phyloP scores from a whole-genome alignment of 345 rosid species.

The Odontarrhena argentea region DNA sequence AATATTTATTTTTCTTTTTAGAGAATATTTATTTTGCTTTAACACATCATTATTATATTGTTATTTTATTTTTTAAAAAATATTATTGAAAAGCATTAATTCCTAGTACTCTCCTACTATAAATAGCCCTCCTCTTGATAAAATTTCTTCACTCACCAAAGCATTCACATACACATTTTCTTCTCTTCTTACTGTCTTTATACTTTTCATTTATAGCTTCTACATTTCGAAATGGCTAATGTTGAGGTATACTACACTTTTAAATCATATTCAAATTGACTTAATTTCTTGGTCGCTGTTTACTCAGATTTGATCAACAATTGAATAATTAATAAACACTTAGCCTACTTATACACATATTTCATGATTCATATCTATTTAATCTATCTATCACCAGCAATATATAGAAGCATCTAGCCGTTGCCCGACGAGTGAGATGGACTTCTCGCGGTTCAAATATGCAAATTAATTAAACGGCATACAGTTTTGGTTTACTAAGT shows the following conservation, averaged over 20 bases:
- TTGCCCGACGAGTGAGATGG: not conserved
- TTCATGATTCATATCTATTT: not conserved
- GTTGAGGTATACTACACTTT: conserved; percentile 31
- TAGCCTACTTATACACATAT: not conserved
- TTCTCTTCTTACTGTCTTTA: conserved; percentile 15
- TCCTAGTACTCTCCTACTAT: conserved; percentile 14
- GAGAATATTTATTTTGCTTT: not conserved
- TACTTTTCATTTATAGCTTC: conserved; percentile 3
- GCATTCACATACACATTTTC: conserved; percentile 19
- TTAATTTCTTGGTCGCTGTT: not conserved
- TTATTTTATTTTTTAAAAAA: too few relatives aligned
- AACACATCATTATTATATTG: not conserved
- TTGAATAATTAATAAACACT: not conserved
- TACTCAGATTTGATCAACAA: not conserved
- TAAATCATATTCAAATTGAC: not conserved
- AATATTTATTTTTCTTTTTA: not conserved
- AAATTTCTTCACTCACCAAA: conserved; percentile 33
- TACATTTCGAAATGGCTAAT: conserved; percentile 34
- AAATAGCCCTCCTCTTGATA: conserved; percentile 29
- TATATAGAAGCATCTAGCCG: not conserved
- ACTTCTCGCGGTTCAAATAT: not conserved
- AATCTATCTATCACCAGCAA: not conserved
- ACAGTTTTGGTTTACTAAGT: not conserved
- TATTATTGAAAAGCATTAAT: not conserved
- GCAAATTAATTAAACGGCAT: not conserved